phyloP scores from a whole-genome alignment of 768 basidiomycete genomes.

The Leucocoprinus leucothites region DNA sequence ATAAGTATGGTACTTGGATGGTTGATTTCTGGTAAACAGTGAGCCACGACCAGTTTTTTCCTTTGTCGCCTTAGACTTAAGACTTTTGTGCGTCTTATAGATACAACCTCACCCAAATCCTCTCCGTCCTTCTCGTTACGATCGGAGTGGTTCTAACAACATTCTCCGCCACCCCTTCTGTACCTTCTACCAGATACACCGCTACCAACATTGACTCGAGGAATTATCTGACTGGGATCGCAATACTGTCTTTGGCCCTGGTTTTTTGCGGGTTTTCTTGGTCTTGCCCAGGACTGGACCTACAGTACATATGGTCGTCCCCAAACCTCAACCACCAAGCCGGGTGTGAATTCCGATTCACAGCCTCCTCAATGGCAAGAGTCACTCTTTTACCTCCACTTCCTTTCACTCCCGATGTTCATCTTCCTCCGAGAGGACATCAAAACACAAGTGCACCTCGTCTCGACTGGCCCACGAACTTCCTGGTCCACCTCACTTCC shows the following conservation, averaged over 20 bases:
- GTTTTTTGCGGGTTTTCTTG: constrained; percentile 78
- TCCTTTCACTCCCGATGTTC: constrained; percentile 79
- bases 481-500: constrained; percentile 31
- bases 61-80: background rate
- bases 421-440: constrained; percentile 55
- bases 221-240: constrained; percentile 68
- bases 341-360: constrained; percentile 12
- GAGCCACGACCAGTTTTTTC: constrained; percentile 19
- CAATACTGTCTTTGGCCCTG: constrained; percentile 72
- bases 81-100: constrained; percentile 11
- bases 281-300: constrained; percentile 82
- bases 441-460: constrained; percentile 35
- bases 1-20: constrained; percentile 82
- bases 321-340: constrained; percentile 2
- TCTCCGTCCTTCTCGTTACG: constrained; percentile 80
- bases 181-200: constrained; percentile 13
- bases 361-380: constrained; percentile 63
- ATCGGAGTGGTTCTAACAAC: constrained; percentile 79
- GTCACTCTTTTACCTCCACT: constrained; percentile 89
- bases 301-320: constrained; percentile 42
- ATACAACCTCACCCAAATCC: constrained; percentile 44
- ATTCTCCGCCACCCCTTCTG: constrained; percentile 59
- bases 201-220: constrained; percentile 22
- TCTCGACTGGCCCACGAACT: constrained; percentile 42
- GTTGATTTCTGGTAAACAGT: constrained; percentile 63